These are phyloP conservation scores for Coemansia sp. DNA, from an alignment of 192 early-diverging fungal species.

Conservation along the genomic window DNA sequence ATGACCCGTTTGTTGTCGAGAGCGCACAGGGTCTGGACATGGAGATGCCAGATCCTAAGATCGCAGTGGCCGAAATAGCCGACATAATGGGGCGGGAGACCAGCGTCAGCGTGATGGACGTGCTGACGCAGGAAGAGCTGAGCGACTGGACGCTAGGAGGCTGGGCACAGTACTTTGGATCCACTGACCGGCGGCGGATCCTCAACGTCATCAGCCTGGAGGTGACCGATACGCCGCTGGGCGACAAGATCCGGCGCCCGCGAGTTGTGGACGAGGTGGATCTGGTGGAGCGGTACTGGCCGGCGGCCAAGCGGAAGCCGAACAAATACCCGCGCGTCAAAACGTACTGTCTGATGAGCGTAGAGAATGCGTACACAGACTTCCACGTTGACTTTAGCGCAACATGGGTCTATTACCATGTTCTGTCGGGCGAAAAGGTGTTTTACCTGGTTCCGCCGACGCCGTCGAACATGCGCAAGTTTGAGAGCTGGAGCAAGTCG, in stretches of 20 bases:
- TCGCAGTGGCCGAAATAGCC: slow-evolving; percentile 66
- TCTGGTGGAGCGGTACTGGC: slow-evolving; percentile 89
- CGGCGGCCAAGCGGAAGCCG: slow-evolving; percentile 57
- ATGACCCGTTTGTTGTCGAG: slow-evolving; percentile 74
- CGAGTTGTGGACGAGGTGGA: slow-evolving; percentile 82
- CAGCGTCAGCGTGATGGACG: slow-evolving; percentile 89
- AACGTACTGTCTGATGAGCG: slow-evolving; percentile 91
- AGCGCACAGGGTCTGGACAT: slow-evolving; percentile 72
- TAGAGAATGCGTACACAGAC: slow-evolving; percentile 89
- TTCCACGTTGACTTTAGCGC: slow-evolving; percentile 88
- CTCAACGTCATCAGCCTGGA: slow-evolving; percentile 90
- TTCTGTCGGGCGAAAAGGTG: slow-evolving; percentile 79
- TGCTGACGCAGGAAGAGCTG: slow-evolving; percentile 81
- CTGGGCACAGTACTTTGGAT: slow-evolving; percentile 79
- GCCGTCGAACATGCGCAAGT: slow-evolving; percentile 79
- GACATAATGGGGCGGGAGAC: slow-evolving; percentile 59
- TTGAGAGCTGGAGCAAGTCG: slow-evolving; percentile 86
- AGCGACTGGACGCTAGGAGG: slow-evolving; percentile 76
- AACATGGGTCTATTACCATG: slow-evolving; percentile 88
- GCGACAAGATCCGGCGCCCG: slow-evolving; percentile 67
- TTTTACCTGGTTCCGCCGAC: slow-evolving; percentile 92
- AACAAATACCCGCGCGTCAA: slow-evolving; percentile 83
- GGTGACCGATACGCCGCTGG: slow-evolving; percentile 73
- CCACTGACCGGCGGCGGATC: slow-evolving; percentile 64
- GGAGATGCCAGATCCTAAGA: slow-evolving; percentile 66